A percentile compares a stretch with the other conserved stretches of the same genome.
Conservation (phyloP, 495 filamentous ascomycete genomes). For the Penicillium pancosmium region DNA sequence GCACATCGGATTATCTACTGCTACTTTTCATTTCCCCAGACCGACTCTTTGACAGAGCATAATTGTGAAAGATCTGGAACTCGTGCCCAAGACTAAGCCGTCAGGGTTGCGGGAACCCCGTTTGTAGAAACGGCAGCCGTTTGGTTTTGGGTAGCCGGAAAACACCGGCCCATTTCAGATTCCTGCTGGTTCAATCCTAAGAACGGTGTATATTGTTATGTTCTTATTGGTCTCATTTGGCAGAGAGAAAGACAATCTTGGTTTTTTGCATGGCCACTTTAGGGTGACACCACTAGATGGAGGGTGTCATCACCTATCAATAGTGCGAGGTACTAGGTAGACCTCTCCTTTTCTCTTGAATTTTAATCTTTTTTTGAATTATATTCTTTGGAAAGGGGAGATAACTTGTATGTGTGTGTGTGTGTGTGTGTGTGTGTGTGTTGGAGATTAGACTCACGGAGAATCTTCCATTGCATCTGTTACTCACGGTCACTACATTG, state of each 20-base stretch:
- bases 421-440: neutral
- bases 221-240: constrained; percentile 8
- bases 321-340: constrained; percentile 8
- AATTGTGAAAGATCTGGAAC: constrained; percentile 17
- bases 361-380: too few species aligned
- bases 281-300: neutral
- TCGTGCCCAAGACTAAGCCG: constrained; percentile 6
- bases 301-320: constrained; percentile 4
- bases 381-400: neutral
- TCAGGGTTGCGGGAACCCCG: neutral
- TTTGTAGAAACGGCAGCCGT: constrained; percentile 25
- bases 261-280: neutral
- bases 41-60: neutral
- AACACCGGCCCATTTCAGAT: constrained; percentile 20
- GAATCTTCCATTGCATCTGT: constrained; percentile 29
- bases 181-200: neutral
- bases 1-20: constrained; percentile 4
- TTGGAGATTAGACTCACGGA: constrained; percentile 6
- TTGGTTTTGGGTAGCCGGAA: constrained; percentile 23
- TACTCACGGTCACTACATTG: constrained; percentile 18
- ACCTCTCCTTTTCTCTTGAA: too few species aligned
- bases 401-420: neutral
- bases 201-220: neutral
- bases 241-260: neutral
- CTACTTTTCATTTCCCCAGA: constrained; percentile 10